Percentiles rank a stretch among this genome's conserved stretches.
Conservation (phyloP, 148 eudicot species). For the Vaccinium vitisidaea region DNA sequence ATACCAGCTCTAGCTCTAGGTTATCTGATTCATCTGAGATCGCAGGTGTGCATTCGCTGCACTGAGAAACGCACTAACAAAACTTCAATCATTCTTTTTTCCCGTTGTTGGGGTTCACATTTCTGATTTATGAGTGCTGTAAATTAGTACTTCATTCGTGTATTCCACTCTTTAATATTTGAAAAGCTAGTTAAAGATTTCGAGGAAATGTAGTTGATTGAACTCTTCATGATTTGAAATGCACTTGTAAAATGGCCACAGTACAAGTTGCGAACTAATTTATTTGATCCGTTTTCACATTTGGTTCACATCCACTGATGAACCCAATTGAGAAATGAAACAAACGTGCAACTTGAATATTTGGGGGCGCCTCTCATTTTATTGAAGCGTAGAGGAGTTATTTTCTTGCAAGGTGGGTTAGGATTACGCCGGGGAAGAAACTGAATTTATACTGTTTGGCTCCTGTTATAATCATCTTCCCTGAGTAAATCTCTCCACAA, state of each 20-base stretch:
- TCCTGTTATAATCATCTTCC: too few relatives aligned
- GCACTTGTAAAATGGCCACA: neutral
- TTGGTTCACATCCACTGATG: too few relatives aligned
- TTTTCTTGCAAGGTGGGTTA: too few relatives aligned
- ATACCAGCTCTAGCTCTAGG: neutral
- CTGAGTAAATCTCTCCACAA: too few relatives aligned
- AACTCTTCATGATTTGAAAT: neutral
- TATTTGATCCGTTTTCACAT: too few relatives aligned
- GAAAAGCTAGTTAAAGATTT: neutral
- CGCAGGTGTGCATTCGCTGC: neutral
- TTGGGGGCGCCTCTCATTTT: too few relatives aligned
- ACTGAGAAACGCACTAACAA: neutral
- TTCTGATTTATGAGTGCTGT: neutral
- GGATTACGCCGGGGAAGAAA: too few relatives aligned
- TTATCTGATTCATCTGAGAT: constrained; percentile 9
- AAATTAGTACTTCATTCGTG: neutral
- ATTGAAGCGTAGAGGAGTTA: too few relatives aligned
- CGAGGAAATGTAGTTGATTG: neutral
- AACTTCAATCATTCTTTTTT: constrained; percentile 11
- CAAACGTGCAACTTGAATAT: too few relatives aligned
- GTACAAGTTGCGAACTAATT: neutral
- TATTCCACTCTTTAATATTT: neutral
- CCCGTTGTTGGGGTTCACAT: constrained; percentile 7
- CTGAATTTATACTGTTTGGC: too few relatives aligned
- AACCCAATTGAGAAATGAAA: too few relatives aligned